Evolutionary conservation across 176 grass and related monocot species (phyloP).

Genomic region (Zea luxurians): DNA sequence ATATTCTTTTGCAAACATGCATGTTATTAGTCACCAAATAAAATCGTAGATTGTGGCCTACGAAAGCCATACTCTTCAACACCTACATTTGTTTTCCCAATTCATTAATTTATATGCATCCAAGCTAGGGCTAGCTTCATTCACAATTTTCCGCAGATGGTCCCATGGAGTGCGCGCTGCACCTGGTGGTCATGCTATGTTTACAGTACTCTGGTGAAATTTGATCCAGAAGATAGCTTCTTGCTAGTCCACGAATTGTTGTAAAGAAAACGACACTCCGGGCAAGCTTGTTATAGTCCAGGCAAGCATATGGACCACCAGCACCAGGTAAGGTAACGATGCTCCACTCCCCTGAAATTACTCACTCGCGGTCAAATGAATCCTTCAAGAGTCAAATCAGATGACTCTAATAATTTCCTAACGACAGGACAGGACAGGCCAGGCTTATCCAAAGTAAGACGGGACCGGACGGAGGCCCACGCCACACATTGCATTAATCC

Average conservation of each 20-base stretch:
- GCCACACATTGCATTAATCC: background rate
- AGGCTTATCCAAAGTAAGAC: background rate
- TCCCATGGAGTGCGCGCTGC: background rate
- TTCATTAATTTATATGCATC: no score
- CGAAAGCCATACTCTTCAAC: no score
- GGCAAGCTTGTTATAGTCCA: no score
- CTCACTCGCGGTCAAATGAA: background rate
- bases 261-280: background rate
- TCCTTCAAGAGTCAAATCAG: background rate
- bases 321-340: background rate
- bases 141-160: background rate
- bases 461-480: background rate
- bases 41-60: no score
- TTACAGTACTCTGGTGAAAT: background rate
- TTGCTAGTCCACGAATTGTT: background rate
- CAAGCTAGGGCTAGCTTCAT: background rate
- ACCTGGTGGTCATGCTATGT: background rate
- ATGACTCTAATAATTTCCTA: slow-evolving; percentile 7
- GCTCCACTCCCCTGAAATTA: background rate
- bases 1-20: no score
- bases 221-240: background rate
- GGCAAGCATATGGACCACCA: background rate
- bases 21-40: no score
- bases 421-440: background rate
- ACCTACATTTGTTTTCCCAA: no score